Evolutionary conservation across 176 grass and related monocot species (phyloP), one percentile per base, ranked within the genome.

Genomic region (Cenchrus purpureus): DNA sequence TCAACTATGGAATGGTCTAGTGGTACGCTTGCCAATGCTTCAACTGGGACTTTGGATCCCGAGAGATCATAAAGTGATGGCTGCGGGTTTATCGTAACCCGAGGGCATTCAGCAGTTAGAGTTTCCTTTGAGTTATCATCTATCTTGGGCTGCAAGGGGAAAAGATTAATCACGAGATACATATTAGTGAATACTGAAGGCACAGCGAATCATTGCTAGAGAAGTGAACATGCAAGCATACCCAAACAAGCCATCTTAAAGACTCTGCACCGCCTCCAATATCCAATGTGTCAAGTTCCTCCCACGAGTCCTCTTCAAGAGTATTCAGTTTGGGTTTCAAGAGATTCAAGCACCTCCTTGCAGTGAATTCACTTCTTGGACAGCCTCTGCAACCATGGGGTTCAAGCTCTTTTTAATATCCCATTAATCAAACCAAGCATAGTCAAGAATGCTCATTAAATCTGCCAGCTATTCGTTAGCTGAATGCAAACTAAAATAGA

Each of bases 301-400:
- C 97, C 97, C 97, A 98, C 3, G 97, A 98, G 32, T 98, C 93
- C 84, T 86, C 93, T 90, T 98, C 93, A 69, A 94, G 86, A 44
- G 81, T 55, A 71, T 95, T 94, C 66, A 98, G 78, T 91, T 89
- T 94, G 29, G 97, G 97, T 84, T 95, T 98, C 80, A 98, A 89
- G 46, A 96, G 70, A 91, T 87, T 78, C 81, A 98, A 83, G 61
- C 87, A 95, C 46, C 88, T 83, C 37, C 91, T 79, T 64, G 93
- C 93, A 1, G 93, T 95, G 28, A 81, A 86, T 83, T 98, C 92
- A 83, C 93, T 95, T 92, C 83, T 91, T 32, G 86, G 88, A 78
- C 91, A 89, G 28, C 97, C 97, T 86, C 97, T 98, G 93, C 89
- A 95, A 89, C 86, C 51, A 88, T 75, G 74, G 22, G 7, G 86